Evolutionary conservation across 2,329 filamentous ascomycete genomes (phyloP).

Genomic region (Sporothrix brunneoviolacea): DNA sequence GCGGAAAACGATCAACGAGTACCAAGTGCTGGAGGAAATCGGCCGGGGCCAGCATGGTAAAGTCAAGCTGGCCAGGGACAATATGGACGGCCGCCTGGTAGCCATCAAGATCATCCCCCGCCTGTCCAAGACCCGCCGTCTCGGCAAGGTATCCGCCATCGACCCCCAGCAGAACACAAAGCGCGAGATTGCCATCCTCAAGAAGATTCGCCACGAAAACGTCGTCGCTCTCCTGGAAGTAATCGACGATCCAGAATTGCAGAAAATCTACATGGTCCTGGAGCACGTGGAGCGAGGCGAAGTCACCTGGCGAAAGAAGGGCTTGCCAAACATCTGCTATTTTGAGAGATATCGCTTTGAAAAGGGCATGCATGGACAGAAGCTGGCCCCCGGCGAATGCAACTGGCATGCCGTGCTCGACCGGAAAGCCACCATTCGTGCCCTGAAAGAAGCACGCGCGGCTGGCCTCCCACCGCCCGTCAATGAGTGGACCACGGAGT

Average conservation of each 20-base stretch:
- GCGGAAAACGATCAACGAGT: conserved; percentile 94
- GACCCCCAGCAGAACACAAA: conserved; percentile 75
- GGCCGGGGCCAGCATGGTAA: conserved; percentile 95
- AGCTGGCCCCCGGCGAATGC: conserved; percentile 53
- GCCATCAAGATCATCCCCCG: conserved; percentile 98
- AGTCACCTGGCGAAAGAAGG: conserved; percentile 88
- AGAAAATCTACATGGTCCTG: conserved; percentile 97
- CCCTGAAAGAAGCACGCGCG: conserved; percentile 46
- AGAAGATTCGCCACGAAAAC: conserved; percentile 96
- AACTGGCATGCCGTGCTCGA: conserved; percentile 54
- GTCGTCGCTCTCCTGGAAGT: conserved; percentile 93
- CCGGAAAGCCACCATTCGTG: conserved; percentile 50
- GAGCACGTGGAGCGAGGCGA: conserved; percentile 94
- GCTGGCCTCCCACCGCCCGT: conserved; percentile 45
- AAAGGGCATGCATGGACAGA: conserved; percentile 57
- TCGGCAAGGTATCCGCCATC: conserved; percentile 70
- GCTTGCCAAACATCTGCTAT: conserved; percentile 71
- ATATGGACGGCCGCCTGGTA: conserved; percentile 68
- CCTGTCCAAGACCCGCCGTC: conserved; percentile 83
- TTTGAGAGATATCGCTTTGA: conserved; percentile 79
- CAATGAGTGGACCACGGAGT: conserved; percentile 78
- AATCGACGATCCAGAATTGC: conserved; percentile 90
- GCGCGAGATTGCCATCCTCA: conserved; percentile 93
- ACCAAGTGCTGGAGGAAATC: conserved; percentile 94
- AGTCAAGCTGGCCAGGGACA: conserved; percentile 86